Conservation (phyloP, 768 basidiomycete species). For the Lactifluus hygrophoroides region DNA sequence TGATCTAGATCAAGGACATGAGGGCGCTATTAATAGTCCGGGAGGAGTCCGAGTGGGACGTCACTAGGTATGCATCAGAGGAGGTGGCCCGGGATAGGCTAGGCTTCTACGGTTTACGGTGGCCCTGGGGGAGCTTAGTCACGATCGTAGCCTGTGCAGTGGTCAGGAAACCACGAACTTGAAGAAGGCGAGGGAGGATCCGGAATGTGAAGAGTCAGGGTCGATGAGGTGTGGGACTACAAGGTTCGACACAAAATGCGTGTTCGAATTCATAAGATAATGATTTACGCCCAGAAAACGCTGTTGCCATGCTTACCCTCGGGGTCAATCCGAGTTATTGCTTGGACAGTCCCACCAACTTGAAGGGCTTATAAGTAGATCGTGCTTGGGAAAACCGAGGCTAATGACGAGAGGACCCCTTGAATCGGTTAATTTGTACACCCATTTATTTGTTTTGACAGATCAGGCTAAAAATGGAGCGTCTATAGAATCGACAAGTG, state of each 20-base stretch:
- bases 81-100: background rate
- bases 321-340: constrained; percentile 4
- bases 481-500: background rate
- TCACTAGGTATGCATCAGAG: no score
- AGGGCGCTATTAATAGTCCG: background rate
- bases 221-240: background rate
- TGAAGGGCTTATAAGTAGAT: background rate
- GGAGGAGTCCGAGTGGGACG: no score
- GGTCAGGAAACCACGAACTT: constrained; percentile 9
- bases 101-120: background rate
- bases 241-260: background rate
- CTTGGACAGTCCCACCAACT: no score
- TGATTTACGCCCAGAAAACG: constrained; percentile 8
- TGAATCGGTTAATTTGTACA: background rate
- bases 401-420: background rate
- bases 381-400: background rate
- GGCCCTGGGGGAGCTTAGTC: background rate
- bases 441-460: no score
- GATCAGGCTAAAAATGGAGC: background rate
- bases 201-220: constrained; percentile 12
- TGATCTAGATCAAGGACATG: constrained; percentile 1
- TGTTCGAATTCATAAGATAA: background rate
- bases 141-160: constrained; percentile 6
- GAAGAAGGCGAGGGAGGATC: no score
- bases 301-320: constrained; percentile 16